phyloP scores from a whole-genome alignment of 768 basidiomycete genomes.

The Tricholoma sp. region DNA sequence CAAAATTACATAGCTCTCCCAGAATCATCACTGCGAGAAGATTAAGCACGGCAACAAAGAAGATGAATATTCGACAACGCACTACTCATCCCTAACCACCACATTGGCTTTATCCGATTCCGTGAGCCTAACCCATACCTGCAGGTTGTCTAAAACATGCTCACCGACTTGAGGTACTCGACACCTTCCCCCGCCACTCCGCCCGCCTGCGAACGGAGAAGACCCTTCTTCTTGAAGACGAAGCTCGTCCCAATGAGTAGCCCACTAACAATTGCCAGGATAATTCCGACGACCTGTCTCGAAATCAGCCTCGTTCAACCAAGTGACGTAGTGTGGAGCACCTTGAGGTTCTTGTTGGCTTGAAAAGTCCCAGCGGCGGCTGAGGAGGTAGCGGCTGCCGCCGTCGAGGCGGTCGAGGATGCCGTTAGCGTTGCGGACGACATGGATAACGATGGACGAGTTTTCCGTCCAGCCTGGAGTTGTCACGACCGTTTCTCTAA shows the following conservation, averaged over 20 bases:
- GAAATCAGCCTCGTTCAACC: neutral
- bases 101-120: constrained; percentile 54
- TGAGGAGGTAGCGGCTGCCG: constrained; percentile 37
- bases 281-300: constrained; percentile 65
- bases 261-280: constrained; percentile 74
- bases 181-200: constrained; percentile 80
- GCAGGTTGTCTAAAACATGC: constrained; percentile 22
- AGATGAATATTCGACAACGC: constrained; percentile 20
- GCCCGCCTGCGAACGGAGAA: constrained; percentile 76
- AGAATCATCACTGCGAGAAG: constrained; percentile 74
- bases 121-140: constrained; percentile 8
- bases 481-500: neutral
- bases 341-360: constrained; percentile 48
- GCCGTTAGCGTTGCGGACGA: constrained; percentile 24
- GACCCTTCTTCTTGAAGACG: constrained; percentile 97
- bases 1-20: constrained; percentile 84
- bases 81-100: constrained; percentile 95
- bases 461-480: neutral
- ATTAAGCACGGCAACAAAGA: constrained; percentile 3
- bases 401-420: constrained; percentile 28
- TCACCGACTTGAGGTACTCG: constrained; percentile 89
- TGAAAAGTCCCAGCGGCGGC: constrained; percentile 29
- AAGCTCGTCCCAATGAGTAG: constrained; percentile 89
- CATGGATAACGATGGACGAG: constrained; percentile 18
- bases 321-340: neutral